A percentile compares a stretch with the other conserved stretches of the same genome.
Conservation (phyloP, 345 rosid genomes). For the Carallia pectinifolia region DNA sequence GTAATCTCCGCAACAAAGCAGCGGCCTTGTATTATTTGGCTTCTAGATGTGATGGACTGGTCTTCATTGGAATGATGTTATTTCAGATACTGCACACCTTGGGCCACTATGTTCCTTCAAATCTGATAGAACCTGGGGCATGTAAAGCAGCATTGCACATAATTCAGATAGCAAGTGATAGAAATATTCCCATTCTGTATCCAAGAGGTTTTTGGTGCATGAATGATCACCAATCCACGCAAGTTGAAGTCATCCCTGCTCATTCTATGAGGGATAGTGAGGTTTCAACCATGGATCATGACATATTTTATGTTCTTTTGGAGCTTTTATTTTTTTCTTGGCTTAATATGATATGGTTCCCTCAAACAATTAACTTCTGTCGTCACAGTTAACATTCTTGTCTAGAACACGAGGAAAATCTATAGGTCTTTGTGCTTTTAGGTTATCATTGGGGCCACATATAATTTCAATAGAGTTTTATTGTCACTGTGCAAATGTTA, state of each 20-base stretch:
- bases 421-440: too few relatives aligned
- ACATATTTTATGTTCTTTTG: background rate
- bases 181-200: slow-evolving; percentile 38
- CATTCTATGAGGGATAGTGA: slow-evolving; percentile 45
- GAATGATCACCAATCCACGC: slow-evolving; percentile 25
- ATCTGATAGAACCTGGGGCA: slow-evolving; percentile 45
- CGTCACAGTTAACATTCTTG: background rate
- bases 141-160: slow-evolving; percentile 42
- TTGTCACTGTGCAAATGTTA: background rate
- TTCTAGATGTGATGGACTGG: slow-evolving; percentile 57
- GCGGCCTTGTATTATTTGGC: slow-evolving; percentile 58
- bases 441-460: too few relatives aligned
- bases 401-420: background rate
- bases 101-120: slow-evolving; percentile 43
- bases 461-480: too few relatives aligned
- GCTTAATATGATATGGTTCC: background rate
- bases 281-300: slow-evolving; percentile 17
- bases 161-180: slow-evolving; percentile 40
- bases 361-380: background rate
- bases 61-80: slow-evolving; percentile 62
- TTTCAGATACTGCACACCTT: slow-evolving; percentile 60
- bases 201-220: slow-evolving; percentile 63
- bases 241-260: slow-evolving; percentile 43
- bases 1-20: slow-evolving; percentile 48
- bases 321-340: background rate